Percentiles rank a stretch among this genome's conserved stretches.
phyloP scores from a whole-genome alignment of 129 eudicot genomes.

The Lactuca saligna region DNA sequence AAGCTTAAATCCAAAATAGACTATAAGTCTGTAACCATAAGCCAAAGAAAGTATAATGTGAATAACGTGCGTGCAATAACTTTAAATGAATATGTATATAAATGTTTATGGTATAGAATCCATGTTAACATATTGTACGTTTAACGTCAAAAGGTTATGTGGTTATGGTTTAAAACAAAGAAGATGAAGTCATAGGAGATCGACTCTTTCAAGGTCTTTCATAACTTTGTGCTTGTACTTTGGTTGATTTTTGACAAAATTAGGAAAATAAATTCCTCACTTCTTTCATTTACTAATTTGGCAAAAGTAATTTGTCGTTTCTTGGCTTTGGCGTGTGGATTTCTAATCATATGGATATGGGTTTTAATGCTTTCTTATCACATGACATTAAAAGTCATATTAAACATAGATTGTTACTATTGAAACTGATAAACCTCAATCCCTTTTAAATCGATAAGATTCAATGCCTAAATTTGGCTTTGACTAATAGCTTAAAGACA shows the following conservation, averaged over 20 bases:
- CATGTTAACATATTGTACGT: background rate
- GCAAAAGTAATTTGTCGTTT: constrained; percentile 27
- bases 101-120: constrained; percentile 11
- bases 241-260: constrained; percentile 14
- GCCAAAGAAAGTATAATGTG: background rate
- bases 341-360: constrained; percentile 17
- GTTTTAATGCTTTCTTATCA: constrained; percentile 18
- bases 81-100: constrained; percentile 5
- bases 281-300: constrained; percentile 12
- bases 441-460: constrained; percentile 2
- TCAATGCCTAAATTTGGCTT: constrained; percentile 1
- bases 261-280: constrained; percentile 15
- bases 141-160: constrained; percentile 13
- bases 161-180: constrained; percentile 18
- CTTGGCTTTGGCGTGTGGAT: constrained; percentile 19
- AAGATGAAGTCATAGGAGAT: background rate
- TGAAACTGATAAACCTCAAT: constrained; percentile 5
- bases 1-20: background rate
- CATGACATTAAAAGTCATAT: constrained; percentile 8
- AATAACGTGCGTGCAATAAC: background rate
- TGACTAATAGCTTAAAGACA: background rate
- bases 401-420: background rate
- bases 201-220: constrained; percentile 21
- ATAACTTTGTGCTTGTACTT: constrained; percentile 20
- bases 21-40: background rate